Percentiles rank a stretch among this genome's conserved stretches.
phyloP scores from a whole-genome alignment of 1,284 basidiomycete species.

The Pyrrhoderma noxium region DNA sequence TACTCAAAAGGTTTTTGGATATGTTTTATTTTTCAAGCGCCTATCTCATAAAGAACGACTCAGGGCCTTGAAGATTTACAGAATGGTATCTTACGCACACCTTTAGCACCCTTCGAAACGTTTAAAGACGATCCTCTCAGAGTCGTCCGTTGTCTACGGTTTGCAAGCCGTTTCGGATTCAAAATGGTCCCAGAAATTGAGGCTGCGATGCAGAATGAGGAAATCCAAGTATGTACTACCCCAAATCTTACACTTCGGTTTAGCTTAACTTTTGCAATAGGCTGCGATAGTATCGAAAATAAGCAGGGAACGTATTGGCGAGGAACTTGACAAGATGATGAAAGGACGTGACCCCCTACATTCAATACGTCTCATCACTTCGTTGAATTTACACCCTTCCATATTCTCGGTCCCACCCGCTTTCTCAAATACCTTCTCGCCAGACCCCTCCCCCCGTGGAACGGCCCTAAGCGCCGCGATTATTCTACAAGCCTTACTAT shows the following conservation, averaged over 20 bases:
- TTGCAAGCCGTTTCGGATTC: constrained; percentile 88
- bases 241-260: not conserved
- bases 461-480: constrained; percentile 49
- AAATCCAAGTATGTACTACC: constrained; percentile 58
- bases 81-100: constrained; percentile 82
- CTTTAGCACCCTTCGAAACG: constrained; percentile 80
- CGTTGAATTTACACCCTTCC: constrained; percentile 60
- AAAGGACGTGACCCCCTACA: constrained; percentile 68
- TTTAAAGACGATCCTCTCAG: constrained; percentile 94
- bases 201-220: constrained; percentile 56
- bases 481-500: constrained; percentile 45
- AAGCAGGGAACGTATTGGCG: constrained; percentile 83
- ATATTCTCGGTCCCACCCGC: constrained; percentile 59
- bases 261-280: constrained; percentile 34
- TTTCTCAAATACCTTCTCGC: constrained; percentile 40
- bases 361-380: constrained; percentile 67
- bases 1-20: constrained; percentile 67
- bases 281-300: constrained; percentile 72
- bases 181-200: constrained; percentile 67
- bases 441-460: constrained; percentile 29
- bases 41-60: not conserved
- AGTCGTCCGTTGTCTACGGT: constrained; percentile 85
- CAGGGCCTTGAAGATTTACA: constrained; percentile 82
- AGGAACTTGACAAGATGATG: constrained; percentile 88
- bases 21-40: not conserved